phyloP scores from a whole-genome alignment of 441 rosid species.

The Capsella rubella region DNA sequence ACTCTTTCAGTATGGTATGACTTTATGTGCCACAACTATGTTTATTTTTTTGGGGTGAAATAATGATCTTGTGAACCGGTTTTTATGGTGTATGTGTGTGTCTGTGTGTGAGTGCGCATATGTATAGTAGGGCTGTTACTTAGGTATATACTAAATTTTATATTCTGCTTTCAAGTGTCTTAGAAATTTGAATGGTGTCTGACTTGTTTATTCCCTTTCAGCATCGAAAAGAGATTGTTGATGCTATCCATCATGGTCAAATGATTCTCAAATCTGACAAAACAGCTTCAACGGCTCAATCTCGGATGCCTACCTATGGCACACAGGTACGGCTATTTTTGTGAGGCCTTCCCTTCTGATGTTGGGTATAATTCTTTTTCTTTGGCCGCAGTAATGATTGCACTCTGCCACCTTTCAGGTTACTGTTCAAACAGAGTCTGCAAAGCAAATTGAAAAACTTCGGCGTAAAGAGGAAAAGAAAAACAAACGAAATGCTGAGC shows the following conservation, averaged over 20 bases:
- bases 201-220: conserved; percentile 50
- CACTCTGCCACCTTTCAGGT: conserved; percentile 60
- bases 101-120: not conserved
- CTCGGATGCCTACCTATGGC: conserved; percentile 94
- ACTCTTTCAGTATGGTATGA: not conserved
- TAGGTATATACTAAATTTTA: conserved; percentile 14
- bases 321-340: conserved; percentile 70
- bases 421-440: conserved; percentile 92
- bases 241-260: conserved; percentile 81
- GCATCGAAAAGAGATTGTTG: conserved; percentile 94
- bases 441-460: conserved; percentile 88
- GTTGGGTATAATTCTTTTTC: conserved; percentile 22
- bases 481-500: conserved; percentile 75
- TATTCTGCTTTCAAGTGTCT: conserved; percentile 21
- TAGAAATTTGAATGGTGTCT: conserved; percentile 23
- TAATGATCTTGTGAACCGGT: conserved; percentile 13
- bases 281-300: conserved; percentile 65
- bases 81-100: conserved; percentile 17
- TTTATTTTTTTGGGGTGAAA: conserved; percentile 12
- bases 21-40: conserved; percentile 24
- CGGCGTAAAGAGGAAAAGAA: conserved; percentile 96
- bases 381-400: conserved; percentile 31
- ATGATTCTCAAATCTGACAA: conserved; percentile 78
- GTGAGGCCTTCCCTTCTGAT: conserved; percentile 28
- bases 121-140: conserved; percentile 21